These are phyloP conservation scores for Microbotryum violaceum DNA, from an alignment of 1,284 basidiomycete genomes.

Conservation along the genomic window DNA sequence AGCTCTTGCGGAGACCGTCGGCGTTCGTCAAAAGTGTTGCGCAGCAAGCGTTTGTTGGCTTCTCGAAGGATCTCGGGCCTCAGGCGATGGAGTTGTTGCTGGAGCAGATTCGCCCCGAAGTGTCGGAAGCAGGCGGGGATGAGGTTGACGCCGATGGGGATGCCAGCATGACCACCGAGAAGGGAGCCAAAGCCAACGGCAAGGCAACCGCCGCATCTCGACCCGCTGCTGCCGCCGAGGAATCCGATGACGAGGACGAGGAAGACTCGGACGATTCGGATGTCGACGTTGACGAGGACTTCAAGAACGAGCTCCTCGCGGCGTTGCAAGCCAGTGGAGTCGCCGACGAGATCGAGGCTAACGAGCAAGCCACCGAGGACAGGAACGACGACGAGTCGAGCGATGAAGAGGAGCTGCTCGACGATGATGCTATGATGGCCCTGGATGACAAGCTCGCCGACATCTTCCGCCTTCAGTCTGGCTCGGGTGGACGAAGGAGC, in stretches of 20 bases:
- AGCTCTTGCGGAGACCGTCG: conserved; percentile 76
- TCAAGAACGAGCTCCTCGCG: conserved; percentile 54
- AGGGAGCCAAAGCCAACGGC: conserved; percentile 34
- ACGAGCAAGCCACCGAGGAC: conserved; percentile 46
- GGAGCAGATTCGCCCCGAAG: conserved; percentile 55
- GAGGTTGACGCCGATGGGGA: conserved; percentile 36
- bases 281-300: conserved; percentile 50
- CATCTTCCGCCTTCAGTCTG: conserved; percentile 66
- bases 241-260: conserved; percentile 26
- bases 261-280: conserved; percentile 40
- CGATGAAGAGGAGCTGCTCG: conserved; percentile 67
- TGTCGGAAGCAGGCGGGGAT: conserved; percentile 2
- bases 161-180: conserved; percentile 46
- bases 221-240: conserved; percentile 18
- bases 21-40: conserved; percentile 73
- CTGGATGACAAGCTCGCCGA: conserved; percentile 87
- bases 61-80: conserved; percentile 61
- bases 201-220: conserved; percentile 42
- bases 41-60: conserved; percentile 69
- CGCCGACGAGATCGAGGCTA: conserved; percentile 47
- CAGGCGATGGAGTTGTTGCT: conserved; percentile 77
- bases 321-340: conserved; percentile 67
- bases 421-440: conserved; percentile 96
- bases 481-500: conserved; percentile 21
- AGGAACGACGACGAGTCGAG: conserved; percentile 40